Evolutionary conservation across 768 basidiomycete genomes (phyloP), one percentile per base, ranked within the genome.

Genomic region (Pulveroboletus sp.): DNA sequence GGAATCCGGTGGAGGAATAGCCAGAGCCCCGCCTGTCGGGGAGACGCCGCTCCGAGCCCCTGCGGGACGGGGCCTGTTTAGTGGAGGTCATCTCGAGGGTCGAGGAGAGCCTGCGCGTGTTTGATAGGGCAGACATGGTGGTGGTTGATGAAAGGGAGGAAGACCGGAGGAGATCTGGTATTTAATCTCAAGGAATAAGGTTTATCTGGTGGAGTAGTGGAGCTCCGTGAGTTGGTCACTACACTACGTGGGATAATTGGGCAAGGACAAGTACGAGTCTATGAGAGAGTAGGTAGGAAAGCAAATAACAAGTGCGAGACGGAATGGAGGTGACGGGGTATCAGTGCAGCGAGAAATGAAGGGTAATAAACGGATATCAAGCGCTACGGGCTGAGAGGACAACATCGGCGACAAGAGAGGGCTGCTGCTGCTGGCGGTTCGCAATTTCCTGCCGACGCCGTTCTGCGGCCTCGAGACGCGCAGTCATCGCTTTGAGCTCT

Each of bases 391-490:
- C 50, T 26, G 59, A 48, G 29, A 54, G 55, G n/a, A n/a, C n/a
- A 35, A 49, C 27, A 42, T 58, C 43, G 37, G 50, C 47, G 58
- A 53, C 45, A 22, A 36, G 11, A 23, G 47, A 39, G 36, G 42
- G 57, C 46, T 56, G 46, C 37, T 45, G 38, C 35, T 56, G 55
- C 46, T 79, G 67, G 58, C 75, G 73, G 55, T 71, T 70, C 31
- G 52, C 63, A 39, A 77, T 60, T 60, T 76, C 73, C 43, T 57
- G 64, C 58, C 81, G 78, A 55, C 76, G 77, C 49, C 79, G 77
- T 68, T 89, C 88, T 17, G 83, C 85, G 13, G 83, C 83, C 69
- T 87, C 85, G 56, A 90, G 71, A 57, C 86, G 71, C 54, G 85
- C 85, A 17, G 78, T 75, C 83, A 90, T 85, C 43, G 81, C 85